Base-by-base conservation (phyloP, 78 protist species). In the Creolimax fragrantissima region DNA sequence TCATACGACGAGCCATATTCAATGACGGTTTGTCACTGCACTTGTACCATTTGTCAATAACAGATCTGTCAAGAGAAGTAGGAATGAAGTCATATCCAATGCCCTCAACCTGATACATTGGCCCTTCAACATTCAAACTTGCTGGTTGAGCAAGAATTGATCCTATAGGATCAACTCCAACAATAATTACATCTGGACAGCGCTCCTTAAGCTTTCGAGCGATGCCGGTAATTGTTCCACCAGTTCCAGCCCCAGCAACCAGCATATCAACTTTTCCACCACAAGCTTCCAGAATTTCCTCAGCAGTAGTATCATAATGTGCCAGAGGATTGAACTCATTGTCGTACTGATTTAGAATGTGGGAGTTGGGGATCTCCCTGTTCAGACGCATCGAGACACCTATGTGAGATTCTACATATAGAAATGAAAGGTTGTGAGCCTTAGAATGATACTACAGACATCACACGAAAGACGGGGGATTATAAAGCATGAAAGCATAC, bases 11-110 rank as follows among this genome's bases (percentile, higher is more conserved):
- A 17, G 98, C 95, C 95, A 95, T 91, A 74, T 43, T n/a, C 93
- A 98, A 93, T 2, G 98, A 95, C 41, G 92, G 96, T 3, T 35
- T 5, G 90, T 98, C 98, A 3, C 85, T 90, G 41, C 96, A 45
- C 95, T 97, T 97, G 93, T 92, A 7, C 98, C 98, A 97, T 66
- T 24, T 81, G 84, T 92, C 94, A 24, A 92, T 36, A n/a, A 35
- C 2, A 24, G 32, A 3, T 41, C 96, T 94, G 43, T 96, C 97
- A 45, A 95, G 89, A 4, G 95, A 96, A 2, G 41, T 37, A 43
- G 98, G 98, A 45, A 96, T 95, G 66, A 98, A 98, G 89, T 95
- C 99, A 92, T 97, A 95, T 81, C 99, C 99, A n/a, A 97, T 97
- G 81, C 99, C 99, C 91, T 97, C 97, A 41, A 98, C 96, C 58